These are phyloP conservation scores for Crucibulum laeve DNA, from an alignment of 768 basidiomycete species.

Conservation along the genomic window DNA sequence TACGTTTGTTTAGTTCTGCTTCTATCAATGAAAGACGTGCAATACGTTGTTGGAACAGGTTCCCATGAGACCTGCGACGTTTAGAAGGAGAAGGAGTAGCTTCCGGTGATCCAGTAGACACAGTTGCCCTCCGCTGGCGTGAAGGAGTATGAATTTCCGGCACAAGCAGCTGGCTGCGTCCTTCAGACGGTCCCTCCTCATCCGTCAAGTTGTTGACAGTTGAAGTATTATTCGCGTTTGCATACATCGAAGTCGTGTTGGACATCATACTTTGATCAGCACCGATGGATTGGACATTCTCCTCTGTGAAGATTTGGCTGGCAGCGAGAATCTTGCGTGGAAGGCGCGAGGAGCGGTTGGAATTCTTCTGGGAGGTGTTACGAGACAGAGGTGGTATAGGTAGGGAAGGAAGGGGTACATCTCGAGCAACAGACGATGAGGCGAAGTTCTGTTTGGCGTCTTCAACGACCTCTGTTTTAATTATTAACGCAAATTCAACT, in stretches of 20 bases:
- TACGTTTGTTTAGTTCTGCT: constrained; percentile 61
- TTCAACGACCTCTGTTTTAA: constrained; percentile 68
- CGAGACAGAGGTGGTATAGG: constrained; percentile 57
- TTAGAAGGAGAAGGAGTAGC: constrained; percentile 51
- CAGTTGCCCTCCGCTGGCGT: constrained; percentile 56
- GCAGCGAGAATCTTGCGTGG: constrained; percentile 62
- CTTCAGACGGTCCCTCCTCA: constrained; percentile 12
- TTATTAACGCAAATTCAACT: constrained; percentile 8
- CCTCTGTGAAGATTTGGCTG: constrained; percentile 64
- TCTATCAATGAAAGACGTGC: constrained; percentile 61
- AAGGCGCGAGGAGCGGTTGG: constrained; percentile 45
- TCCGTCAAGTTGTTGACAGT: constrained; percentile 13
- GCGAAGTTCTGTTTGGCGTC: constrained; percentile 77
- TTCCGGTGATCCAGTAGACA: constrained; percentile 61
- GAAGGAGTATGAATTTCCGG: constrained; percentile 38
- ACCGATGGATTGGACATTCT: constrained; percentile 29
- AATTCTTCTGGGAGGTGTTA: constrained; percentile 37
- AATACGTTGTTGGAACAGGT: constrained; percentile 61
- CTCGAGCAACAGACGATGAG: constrained; percentile 38
- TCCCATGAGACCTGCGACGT: constrained; percentile 58
- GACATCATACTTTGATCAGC: constrained; percentile 29
- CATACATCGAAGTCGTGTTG: constrained; percentile 23
- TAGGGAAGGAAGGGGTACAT: constrained; percentile 53
- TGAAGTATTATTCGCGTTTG: constrained; percentile 21
- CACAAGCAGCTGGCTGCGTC: constrained; percentile 21